phyloP scores from a whole-genome alignment of 2,329 filamentous ascomycete genomes.

The Falciphora oryzae region DNA sequence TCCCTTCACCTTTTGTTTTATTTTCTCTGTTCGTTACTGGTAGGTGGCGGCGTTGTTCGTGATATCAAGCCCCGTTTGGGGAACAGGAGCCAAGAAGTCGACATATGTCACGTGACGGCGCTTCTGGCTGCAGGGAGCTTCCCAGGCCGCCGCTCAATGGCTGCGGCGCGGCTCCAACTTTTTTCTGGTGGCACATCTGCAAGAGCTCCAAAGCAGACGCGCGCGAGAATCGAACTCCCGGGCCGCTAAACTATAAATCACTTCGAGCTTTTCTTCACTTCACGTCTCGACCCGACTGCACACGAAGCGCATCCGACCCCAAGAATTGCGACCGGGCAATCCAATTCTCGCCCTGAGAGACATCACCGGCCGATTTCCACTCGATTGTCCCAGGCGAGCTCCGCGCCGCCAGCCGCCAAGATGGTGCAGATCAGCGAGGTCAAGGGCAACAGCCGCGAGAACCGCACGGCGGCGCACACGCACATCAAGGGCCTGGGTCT shows the following conservation, averaged over 20 bases:
- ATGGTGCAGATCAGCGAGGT: constrained; percentile 94
- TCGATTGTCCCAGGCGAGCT: constrained; percentile 3
- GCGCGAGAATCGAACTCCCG: neutral
- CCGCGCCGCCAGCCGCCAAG: constrained; percentile 28
- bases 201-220: neutral
- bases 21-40: no score
- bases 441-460: constrained; percentile 90
- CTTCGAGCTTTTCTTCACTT: neutral
- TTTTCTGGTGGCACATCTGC: neutral
- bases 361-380: neutral
- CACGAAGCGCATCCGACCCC: constrained; percentile 2
- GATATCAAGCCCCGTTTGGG: no score
- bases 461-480: constrained; percentile 92
- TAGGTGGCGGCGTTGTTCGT: no score
- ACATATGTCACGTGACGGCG: neutral
- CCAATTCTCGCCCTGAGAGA: neutral
- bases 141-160: neutral
- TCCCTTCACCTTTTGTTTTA: no score
- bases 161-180: neutral
- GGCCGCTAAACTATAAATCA: neutral
- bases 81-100: no score
- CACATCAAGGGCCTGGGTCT: constrained; percentile 95
- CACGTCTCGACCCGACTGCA: neutral
- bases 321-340: constrained; percentile 3
- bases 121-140: neutral